Evolutionary conservation across 2,329 filamentous ascomycete genomes (phyloP).

Genomic region (Nemania diffusa): DNA sequence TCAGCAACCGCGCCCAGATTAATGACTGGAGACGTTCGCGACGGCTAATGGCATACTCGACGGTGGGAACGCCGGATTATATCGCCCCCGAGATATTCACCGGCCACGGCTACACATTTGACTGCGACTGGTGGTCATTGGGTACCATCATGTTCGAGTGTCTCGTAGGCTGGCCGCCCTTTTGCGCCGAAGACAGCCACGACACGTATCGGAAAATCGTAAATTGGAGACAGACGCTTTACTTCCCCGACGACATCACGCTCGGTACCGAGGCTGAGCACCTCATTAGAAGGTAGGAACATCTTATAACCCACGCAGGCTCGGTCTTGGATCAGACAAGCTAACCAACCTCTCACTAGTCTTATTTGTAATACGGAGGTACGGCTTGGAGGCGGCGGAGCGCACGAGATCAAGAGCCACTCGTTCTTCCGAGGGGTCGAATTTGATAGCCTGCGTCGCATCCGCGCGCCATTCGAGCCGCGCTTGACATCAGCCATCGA

Average conservation of each 20-base stretch:
- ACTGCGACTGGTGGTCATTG: slow-evolving; percentile 99
- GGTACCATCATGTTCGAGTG: slow-evolving; percentile 99
- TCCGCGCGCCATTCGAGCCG: slow-evolving; percentile 95
- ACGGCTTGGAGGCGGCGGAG: slow-evolving; percentile 86
- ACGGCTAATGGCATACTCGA: slow-evolving; percentile 96
- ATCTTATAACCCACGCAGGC: background rate
- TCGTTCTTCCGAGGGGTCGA: slow-evolving; percentile 97
- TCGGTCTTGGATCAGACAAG: background rate
- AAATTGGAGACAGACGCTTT: slow-evolving; percentile 94
- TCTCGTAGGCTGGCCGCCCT: slow-evolving; percentile 97
- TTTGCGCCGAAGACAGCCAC: slow-evolving; percentile 96
- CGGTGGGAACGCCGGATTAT: slow-evolving; percentile 97
- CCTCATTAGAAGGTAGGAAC: slow-evolving; percentile 83
- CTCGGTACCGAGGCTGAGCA: slow-evolving; percentile 90
- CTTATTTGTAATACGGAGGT: slow-evolving; percentile 95
- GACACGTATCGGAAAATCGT: slow-evolving; percentile 99
- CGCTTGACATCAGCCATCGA: slow-evolving; percentile 93
- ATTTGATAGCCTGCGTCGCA: slow-evolving; percentile 90
- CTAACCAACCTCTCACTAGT: slow-evolving; percentile 57
- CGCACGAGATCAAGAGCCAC: slow-evolving; percentile 92
- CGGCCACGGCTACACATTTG: slow-evolving; percentile 93
- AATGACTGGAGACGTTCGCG: slow-evolving; percentile 99
- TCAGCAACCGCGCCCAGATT: slow-evolving; percentile 96
- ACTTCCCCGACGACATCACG: slow-evolving; percentile 95
- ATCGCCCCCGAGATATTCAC: slow-evolving; percentile 99